A percentile compares a stretch with the other conserved stretches of the same genome.
phyloP scores from a whole-genome alignment of 306 rosid genomes.

The Fragaria ananassa region DNA sequence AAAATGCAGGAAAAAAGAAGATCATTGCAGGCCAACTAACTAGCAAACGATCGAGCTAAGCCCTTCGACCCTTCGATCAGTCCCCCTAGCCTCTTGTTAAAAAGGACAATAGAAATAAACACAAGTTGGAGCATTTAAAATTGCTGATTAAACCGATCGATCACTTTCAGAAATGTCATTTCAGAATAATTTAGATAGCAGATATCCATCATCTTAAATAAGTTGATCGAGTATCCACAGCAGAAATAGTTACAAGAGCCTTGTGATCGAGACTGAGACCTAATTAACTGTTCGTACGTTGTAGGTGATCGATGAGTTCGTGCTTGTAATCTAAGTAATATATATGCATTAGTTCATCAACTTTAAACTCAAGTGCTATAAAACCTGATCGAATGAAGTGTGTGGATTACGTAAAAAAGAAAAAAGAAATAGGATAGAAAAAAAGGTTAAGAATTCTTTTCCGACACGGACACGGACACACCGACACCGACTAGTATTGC shows the following conservation, averaged over 20 bases:
- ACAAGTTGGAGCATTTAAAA: neutral
- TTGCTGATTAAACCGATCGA: neutral
- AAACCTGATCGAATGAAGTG: neutral
- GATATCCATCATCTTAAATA: neutral
- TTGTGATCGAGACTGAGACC: too few species aligned
- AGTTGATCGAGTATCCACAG: neutral
- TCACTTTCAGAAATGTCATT: neutral
- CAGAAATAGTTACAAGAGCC: neutral
- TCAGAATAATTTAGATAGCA: neutral
- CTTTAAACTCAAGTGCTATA: neutral
- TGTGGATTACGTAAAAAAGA: neutral
- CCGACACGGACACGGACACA: neutral
- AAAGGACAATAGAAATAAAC: neutral
- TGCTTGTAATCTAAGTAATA: neutral
- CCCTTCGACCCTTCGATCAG: neutral
- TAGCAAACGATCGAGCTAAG: neutral
- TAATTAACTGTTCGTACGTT: neutral
- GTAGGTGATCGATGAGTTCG: neutral
- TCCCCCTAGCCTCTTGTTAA: neutral
- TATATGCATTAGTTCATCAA: too few species aligned
- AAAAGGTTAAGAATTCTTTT: neutral
- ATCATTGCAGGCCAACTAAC: neutral
- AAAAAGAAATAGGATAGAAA: neutral
- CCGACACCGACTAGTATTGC: neutral
- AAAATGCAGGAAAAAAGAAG: too few species aligned